These are phyloP conservation scores for Rhododendron mucronatum DNA, from an alignment of 148 eudicot species.

Conservation along the genomic window DNA sequence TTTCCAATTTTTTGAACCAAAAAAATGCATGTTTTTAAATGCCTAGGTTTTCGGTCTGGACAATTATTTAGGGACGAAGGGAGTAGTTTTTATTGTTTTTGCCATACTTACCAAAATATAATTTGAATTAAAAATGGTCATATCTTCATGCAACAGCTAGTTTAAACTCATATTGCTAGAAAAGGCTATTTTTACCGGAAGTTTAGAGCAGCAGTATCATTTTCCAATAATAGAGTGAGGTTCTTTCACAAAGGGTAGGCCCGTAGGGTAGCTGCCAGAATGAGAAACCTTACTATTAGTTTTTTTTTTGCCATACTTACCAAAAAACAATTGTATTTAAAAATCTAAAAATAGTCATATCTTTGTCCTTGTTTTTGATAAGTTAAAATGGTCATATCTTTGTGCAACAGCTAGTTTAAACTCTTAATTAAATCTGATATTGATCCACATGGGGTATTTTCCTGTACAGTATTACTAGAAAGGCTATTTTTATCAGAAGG, in stretches of 20 bases:
- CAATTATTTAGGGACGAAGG: no score
- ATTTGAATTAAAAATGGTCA: background rate
- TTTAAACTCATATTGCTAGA: background rate
- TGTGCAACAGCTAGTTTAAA: background rate
- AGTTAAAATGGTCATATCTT: background rate
- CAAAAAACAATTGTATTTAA: no score
- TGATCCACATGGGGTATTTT: background rate
- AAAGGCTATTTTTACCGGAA: background rate
- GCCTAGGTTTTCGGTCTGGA: no score
- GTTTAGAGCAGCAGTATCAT: no score
- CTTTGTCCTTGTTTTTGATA: background rate
- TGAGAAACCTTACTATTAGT: background rate
- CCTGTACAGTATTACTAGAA: background rate
- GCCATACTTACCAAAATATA: background rate
- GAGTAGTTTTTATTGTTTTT: background rate
- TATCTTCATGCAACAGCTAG: background rate
- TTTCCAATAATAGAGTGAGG: no score
- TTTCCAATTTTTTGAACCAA: no score
- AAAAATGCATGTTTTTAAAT: no score
- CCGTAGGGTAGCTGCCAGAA: background rate
- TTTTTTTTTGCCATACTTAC: background rate
- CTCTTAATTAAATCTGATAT: background rate
- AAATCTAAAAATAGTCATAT: no score
- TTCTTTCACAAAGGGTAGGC: no score
- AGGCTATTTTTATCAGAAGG: background rate